A percentile compares a stretch with the other conserved stretches of the same genome.
Evolutionary conservation across 176 grass and related monocot genomes (phyloP).

Genomic region (Alloteropsis semialata): DNA sequence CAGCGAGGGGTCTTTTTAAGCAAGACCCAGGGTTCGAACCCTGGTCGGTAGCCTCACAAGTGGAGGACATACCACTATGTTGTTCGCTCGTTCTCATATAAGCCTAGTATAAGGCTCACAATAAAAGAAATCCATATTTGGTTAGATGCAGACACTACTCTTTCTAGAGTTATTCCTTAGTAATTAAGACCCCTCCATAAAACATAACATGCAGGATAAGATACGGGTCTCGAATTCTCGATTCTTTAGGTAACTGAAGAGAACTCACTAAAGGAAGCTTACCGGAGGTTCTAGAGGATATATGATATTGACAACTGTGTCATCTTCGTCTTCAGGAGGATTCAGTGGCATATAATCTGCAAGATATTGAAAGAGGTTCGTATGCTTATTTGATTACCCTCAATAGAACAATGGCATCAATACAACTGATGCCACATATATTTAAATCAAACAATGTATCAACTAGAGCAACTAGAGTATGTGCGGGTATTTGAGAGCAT

Average conservation of each 20-base stretch:
- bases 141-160: neutral
- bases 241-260: neutral
- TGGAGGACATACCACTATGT: no score
- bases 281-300: conserved; percentile 82
- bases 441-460: conserved; percentile 9
- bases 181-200: conserved; percentile 9
- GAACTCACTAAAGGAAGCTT: conserved; percentile 29
- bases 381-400: neutral
- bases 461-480: neutral
- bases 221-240: neutral
- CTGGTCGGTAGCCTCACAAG: no score
- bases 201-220: neutral
- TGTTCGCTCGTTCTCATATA: neutral
- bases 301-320: conserved; percentile 78
- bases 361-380: conserved; percentile 7
- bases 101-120: neutral
- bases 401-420: neutral
- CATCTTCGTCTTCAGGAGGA: conserved; percentile 81
- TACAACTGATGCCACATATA: neutral
- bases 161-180: neutral
- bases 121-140: neutral
- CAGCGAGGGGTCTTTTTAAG: no score
- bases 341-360: conserved; percentile 79
- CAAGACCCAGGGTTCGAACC: no score
- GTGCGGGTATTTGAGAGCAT: neutral